phyloP scores from a whole-genome alignment of 306 rosid genomes.

The Ziziphus jujuba region DNA sequence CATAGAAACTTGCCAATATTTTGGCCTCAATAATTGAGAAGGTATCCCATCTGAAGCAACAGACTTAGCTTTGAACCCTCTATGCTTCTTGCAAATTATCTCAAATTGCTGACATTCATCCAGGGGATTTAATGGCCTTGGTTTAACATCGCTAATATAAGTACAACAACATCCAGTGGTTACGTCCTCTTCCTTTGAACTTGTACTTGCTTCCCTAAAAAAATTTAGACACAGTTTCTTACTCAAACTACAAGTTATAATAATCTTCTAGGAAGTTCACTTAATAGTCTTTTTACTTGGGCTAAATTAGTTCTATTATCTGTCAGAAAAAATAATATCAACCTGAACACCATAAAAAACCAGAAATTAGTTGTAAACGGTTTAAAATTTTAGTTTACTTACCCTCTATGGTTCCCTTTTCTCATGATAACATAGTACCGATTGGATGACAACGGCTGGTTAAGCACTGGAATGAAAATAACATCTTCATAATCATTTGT shows the following conservation, averaged over 20 bases:
- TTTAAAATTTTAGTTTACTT: too few species aligned
- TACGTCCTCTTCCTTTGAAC: conserved; percentile 19
- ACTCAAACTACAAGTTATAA: too few species aligned
- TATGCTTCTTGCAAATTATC: conserved; percentile 28
- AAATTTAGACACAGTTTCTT: neutral
- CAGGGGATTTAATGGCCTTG: conserved; percentile 32
- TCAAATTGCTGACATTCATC: conserved; percentile 37
- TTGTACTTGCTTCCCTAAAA: conserved; percentile 48
- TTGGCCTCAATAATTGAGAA: conserved; percentile 24
- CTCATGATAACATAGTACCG: conserved; percentile 48
- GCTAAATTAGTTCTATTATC: too few species aligned
- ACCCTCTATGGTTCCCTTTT: conserved; percentile 54
- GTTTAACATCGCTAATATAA: conserved; percentile 2
- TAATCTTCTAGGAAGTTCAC: too few species aligned
- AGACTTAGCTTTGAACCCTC: conserved; percentile 51
- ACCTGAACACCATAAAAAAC: too few species aligned
- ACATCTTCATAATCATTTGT: conserved; percentile 6
- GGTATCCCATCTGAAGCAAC: conserved; percentile 29
- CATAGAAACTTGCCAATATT: conserved; percentile 16
- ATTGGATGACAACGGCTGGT: conserved; percentile 56
- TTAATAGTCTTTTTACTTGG: too few species aligned
- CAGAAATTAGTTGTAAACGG: too few species aligned
- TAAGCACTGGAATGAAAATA: conserved; percentile 61
- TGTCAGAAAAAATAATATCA: too few species aligned
- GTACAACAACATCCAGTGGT: neutral